Base-by-base conservation (phyloP, 306 rosid genomes). In the Acmispon strigosus region DNA sequence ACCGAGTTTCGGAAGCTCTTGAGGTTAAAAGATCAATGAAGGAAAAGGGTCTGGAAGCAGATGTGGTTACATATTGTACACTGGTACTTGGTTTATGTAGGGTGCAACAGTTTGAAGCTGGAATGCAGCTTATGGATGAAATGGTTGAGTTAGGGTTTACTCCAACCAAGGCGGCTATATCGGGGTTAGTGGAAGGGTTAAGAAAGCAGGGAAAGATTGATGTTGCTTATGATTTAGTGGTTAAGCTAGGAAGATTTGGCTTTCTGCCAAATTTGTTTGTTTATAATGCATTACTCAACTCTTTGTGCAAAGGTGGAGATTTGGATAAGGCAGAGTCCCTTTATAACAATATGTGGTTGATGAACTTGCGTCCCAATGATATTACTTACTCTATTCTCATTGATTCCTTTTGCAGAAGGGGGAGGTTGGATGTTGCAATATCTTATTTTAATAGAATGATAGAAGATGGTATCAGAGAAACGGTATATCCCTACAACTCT, bases 391-490 rank as follows among this genome's bases (percentile, higher is more conserved):
- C 96, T 39, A 93, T 93, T 68, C 76, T 93, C 77, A 87, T 90
- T 36, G 96, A 93, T 84, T 83, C 94, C 8, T 87, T 88, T 74
- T 85, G 97, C 83, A 82, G 87, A 79, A 81, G 75, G 61, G 97
- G 89, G 45, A 83, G 81, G 58, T 62, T 90, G 73, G 94, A 82
- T 72, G 81, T 71, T 75, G 98, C 97, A 34, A 16, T 66, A 34
- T 64, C 77, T 68, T 88, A 86, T 73, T 88, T 93, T 72, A 60
- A 72, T 66, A 87, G 76, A 78, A 88, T 93, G 92, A 56, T 49
- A 22, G 77, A 76, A 62, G 78, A 76, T 51, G 84, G 96, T 48
- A 73, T 83, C 74, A 70, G 48, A 74, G 82, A 80, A 66, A 83
- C 92, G 14, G 78, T 87, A 48, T 90, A 81, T 78, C 83, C 96